Conservation (phyloP, 2,329 filamentous ascomycete genomes). For the Alternaria angustiovoidea region DNA sequence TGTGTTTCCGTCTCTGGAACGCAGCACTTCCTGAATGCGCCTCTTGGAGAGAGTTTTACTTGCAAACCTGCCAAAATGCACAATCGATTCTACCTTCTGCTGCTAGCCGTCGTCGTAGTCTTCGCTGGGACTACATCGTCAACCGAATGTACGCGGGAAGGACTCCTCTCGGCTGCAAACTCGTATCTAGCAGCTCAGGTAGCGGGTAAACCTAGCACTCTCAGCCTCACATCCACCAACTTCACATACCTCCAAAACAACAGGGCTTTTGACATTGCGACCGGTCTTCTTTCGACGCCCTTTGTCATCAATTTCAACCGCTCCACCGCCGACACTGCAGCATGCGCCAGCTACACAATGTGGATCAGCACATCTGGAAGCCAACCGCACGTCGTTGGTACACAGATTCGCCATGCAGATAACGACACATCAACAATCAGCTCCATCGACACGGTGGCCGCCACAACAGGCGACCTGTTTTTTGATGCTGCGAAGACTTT, state of each 20-base stretch:
- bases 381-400: conserved; percentile 39
- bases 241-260: conserved; percentile 45
- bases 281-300: conserved; percentile 26
- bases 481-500: conserved; percentile 41
- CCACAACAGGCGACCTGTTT: conserved; percentile 41
- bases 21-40: background rate
- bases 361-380: conserved; percentile 33
- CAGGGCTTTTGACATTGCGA: conserved; percentile 33
- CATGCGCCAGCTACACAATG: conserved; percentile 42
- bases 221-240: conserved; percentile 30
- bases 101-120: background rate
- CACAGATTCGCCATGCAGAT: conserved; percentile 35
- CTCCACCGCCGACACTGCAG: conserved; percentile 34
- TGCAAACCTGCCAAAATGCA: background rate
- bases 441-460: conserved; percentile 39
- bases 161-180: conserved; percentile 35
- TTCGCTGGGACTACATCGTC: conserved; percentile 3
- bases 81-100: too few species aligned
- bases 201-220: conserved; percentile 23
- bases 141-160: conserved; percentile 37
- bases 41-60: background rate
- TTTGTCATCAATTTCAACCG: conserved; percentile 38
- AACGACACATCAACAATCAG: conserved; percentile 34
- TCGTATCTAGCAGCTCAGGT: conserved; percentile 36
- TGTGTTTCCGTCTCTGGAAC: background rate